phyloP scores from a whole-genome alignment of 192 early-diverging fungal species.

The Podila verticillata region DNA sequence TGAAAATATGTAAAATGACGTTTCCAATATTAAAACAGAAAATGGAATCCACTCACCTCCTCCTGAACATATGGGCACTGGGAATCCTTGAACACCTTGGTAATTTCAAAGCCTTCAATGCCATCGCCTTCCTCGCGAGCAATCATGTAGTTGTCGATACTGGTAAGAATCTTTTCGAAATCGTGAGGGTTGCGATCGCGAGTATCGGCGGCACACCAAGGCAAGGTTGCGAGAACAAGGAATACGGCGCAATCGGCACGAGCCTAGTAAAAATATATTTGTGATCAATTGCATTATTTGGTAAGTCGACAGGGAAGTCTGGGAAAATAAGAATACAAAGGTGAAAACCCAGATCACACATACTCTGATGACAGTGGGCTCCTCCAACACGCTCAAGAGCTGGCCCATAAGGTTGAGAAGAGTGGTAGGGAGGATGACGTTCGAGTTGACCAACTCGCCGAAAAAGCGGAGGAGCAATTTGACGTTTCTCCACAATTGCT shows the following conservation, averaged over 20 bases:
- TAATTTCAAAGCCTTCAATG: slow-evolving; percentile 44
- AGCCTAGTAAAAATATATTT: slow-evolving; percentile 17
- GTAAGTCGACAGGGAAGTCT: no score
- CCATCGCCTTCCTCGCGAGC: slow-evolving; percentile 47
- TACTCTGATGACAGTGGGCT: slow-evolving; percentile 56
- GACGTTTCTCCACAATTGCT: slow-evolving; percentile 73
- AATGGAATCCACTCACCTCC: slow-evolving; percentile 18
- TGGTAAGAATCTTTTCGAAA: slow-evolving; percentile 55
- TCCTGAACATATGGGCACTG: slow-evolving; percentile 47
- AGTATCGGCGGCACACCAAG: slow-evolving; percentile 68
- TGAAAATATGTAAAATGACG: background rate
- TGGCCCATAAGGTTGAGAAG: slow-evolving; percentile 71
- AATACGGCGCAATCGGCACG: slow-evolving; percentile 78
- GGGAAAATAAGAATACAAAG: background rate
- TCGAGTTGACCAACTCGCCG: slow-evolving; percentile 80
- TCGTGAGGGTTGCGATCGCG: slow-evolving; percentile 59
- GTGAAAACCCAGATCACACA: background rate
- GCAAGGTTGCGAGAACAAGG: slow-evolving; percentile 80
- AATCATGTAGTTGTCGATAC: slow-evolving; percentile 62
- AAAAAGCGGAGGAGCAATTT: slow-evolving; percentile 86
- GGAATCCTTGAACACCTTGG: slow-evolving; percentile 44
- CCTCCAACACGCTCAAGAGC: slow-evolving; percentile 68
- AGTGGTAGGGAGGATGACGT: slow-evolving; percentile 74
- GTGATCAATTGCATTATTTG: background rate
- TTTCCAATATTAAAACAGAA: background rate